Conservation (phyloP, 208 protist species). For the Trypanosoma lewisi region DNA sequence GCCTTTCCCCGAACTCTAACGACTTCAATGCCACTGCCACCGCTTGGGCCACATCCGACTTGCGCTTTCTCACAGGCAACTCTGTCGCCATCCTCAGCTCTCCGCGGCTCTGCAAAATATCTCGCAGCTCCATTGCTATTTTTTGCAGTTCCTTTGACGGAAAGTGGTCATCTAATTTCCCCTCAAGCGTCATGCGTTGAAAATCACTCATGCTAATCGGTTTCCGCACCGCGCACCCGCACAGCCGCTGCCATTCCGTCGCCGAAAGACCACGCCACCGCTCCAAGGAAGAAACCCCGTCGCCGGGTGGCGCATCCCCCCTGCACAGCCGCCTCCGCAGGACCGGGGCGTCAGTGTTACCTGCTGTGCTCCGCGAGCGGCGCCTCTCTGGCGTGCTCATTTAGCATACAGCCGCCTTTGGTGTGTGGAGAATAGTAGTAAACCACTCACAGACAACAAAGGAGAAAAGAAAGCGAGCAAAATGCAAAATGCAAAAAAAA, state of each 20-base stretch:
- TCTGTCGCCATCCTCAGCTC: conserved; percentile 48
- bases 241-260: conserved; percentile 56
- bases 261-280: conserved; percentile 24
- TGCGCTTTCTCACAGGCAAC: conserved; percentile 45
- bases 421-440: neutral
- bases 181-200: conserved; percentile 33
- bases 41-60: conserved; percentile 46
- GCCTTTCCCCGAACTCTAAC: conserved; percentile 22
- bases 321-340: neutral
- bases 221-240: conserved; percentile 62
- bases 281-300: neutral
- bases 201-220: conserved; percentile 51
- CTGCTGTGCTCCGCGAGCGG: conserved; percentile 6
- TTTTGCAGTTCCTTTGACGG: conserved; percentile 67
- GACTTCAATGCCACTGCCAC: conserved; percentile 44
- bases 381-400: conserved; percentile 1
- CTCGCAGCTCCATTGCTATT: conserved; percentile 62
- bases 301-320: neutral
- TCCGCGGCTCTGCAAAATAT: conserved; percentile 66
- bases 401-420: conserved; percentile 8
- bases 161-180: conserved; percentile 50
- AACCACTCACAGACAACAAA: neutral
- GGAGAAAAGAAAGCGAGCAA: neutral
- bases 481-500: neutral
- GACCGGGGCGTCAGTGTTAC: neutral